A percentile compares a stretch with the other conserved stretches of the same genome.
Conservation (phyloP, 257 asterid genomes). For the Nicotiana obtusifolia region DNA sequence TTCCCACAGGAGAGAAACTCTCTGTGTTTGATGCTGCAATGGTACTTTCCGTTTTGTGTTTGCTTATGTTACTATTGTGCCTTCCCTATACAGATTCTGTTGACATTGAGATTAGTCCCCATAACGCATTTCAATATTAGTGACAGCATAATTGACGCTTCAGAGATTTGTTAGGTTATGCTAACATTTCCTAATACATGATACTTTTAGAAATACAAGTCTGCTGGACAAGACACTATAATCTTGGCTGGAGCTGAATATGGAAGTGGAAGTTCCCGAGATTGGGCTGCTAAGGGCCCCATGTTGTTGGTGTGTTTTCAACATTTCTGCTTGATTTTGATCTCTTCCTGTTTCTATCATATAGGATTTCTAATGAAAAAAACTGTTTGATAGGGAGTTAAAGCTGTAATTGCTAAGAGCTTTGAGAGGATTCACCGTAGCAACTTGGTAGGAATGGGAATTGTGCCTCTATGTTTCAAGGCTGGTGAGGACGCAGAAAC, state of each 20-base stretch:
- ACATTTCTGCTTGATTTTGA: not conserved
- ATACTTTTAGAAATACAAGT: slow-evolving; percentile 9
- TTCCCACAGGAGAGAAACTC: slow-evolving; percentile 17
- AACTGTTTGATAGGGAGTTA: slow-evolving; percentile 11
- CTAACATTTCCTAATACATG: not conserved
- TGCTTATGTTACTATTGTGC: not conserved
- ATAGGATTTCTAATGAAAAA: not conserved
- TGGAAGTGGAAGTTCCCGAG: slow-evolving; percentile 20
- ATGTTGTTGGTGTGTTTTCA: slow-evolving; percentile 11
- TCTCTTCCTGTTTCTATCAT: not conserved
- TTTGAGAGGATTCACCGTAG: slow-evolving; percentile 21
- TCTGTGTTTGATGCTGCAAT: slow-evolving; percentile 20
- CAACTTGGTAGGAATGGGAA: slow-evolving; percentile 23
- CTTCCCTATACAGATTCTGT: not conserved
- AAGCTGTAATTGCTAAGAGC: slow-evolving; percentile 22
- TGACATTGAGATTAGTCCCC: not conserved
- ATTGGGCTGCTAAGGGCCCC: slow-evolving; percentile 26
- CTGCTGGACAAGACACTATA: slow-evolving; percentile 16
- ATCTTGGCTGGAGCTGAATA: slow-evolving; percentile 18
- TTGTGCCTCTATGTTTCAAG: slow-evolving; percentile 20
- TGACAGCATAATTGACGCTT: not conserved
- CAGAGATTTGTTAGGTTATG: not conserved
- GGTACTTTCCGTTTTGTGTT: not conserved
- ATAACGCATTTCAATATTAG: not conserved
- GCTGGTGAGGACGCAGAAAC: slow-evolving; percentile 49